Evolutionary conservation across 148 eudicot genomes (phyloP), one percentile per base, ranked within the genome.

Genomic region (Amaranthus cruentus): DNA sequence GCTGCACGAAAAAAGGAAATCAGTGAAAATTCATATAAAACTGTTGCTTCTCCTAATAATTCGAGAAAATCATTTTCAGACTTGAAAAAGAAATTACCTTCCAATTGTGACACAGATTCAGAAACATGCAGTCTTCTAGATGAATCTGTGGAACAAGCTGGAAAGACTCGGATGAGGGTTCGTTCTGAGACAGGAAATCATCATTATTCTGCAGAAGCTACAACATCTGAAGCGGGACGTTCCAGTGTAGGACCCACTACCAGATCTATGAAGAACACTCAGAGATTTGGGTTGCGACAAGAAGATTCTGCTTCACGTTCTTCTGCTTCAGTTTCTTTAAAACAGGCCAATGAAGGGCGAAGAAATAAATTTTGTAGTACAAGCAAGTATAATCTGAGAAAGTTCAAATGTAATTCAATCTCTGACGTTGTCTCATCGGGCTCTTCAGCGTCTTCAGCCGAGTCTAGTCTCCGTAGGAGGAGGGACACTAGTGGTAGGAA

Each of bases 1-100:
- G 77, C 87, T 76, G 74, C 85, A 55, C 77, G 48, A 78, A 84
- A 88, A 51, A 93, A 88, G 79, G 88, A 91, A 79, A 69, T 81
- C 14, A 65, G 69, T 48, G 87, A 84, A 63, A 81, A 83, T 76
- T 82, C 96, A 50, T 83, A 87, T 68, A 79, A 73, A 57, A 65
- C 81, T 62, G 73, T 76, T 51, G 68, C 77, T 48, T 38, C 62
- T 8, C 52, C 69, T 14, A 78, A 49, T 72, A 72, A 71, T 67
- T 51, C 81, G 38, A 87, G 80, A 77, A 87, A 83, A 72, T 55
- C 84, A 8, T 62, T 60, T 52, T 72, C 71, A 47, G 87, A 81
- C 69, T 49, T 78, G 7, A 77, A 68, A 51, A 87, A 73, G 80
- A 92, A 86, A 71, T 50, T 66, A 50, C 60, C 78, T 66, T 82